Percentiles rank a stretch among this genome's conserved stretches.
These are phyloP conservation scores for Pleurostoma richardsiae DNA, from an alignment of 2,329 filamentous ascomycete genomes.

Conservation along the genomic window DNA sequence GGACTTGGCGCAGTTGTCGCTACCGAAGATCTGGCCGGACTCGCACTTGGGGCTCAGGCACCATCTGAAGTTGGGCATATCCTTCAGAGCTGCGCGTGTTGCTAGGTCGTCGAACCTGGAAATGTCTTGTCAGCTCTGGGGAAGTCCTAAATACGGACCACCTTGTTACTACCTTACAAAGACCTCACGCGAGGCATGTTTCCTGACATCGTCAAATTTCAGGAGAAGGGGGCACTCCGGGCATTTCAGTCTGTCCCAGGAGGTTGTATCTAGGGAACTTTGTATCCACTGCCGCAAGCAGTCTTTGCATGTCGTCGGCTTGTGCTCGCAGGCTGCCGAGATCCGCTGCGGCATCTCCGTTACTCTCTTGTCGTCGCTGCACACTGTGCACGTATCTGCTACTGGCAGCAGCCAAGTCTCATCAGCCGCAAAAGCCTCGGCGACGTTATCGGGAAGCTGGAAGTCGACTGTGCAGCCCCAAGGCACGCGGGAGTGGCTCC, in stretches of 20 bases:
- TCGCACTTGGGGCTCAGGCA: constrained; percentile 28
- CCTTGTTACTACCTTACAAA: constrained; percentile 15
- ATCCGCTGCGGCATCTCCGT: constrained; percentile 25
- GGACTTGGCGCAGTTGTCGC: constrained; percentile 20
- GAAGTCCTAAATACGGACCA: too few relatives aligned
- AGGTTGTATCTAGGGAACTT: constrained; percentile 18
- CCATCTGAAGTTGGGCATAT: constrained; percentile 27
- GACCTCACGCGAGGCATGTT: constrained; percentile 15
- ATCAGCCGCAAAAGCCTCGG: constrained; percentile 19
- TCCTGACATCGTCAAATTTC: constrained; percentile 20
- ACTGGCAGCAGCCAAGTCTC: constrained; percentile 26
- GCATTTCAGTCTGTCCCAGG: constrained; percentile 27
- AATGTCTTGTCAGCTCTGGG: background rate
- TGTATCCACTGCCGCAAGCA: constrained; percentile 27
- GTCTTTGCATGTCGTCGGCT: constrained; percentile 20
- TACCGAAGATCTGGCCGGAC: constrained; percentile 29
- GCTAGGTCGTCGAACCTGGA: constrained; percentile 27
- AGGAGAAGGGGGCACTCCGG: constrained; percentile 26
- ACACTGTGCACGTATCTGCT: constrained; percentile 24
- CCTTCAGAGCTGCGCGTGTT: constrained; percentile 20
- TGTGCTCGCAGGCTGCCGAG: constrained; percentile 20
- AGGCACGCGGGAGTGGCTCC: constrained; percentile 6
- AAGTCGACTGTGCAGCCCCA: constrained; percentile 23
- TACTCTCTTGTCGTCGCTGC: constrained; percentile 25
- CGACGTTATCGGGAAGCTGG: constrained; percentile 16